Percentiles rank a stretch among this genome's conserved stretches.
Conservation (phyloP, 805 yeast genomes). For the Sugiyamaella americana region DNA sequence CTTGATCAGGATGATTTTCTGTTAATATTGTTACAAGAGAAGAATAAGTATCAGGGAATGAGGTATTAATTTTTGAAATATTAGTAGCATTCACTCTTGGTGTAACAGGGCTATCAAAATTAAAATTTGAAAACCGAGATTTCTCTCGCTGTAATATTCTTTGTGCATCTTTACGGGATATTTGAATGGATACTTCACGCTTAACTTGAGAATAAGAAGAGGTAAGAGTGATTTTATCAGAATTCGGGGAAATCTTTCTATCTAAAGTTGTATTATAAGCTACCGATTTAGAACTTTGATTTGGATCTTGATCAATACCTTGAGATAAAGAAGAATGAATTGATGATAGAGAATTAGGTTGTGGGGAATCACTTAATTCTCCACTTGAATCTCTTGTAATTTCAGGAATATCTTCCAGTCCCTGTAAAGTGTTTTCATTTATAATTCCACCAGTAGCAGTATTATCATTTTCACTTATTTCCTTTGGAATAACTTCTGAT, state of each 20-base stretch:
- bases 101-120: neutral
- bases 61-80: conserved; percentile 36
- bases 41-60: conserved; percentile 40
- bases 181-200: conserved; percentile 11
- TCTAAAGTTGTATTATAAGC: neutral
- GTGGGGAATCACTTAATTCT: neutral
- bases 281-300: neutral
- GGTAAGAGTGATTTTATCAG: conserved; percentile 6
- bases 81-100: conserved; percentile 34
- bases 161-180: conserved; percentile 6
- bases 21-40: conserved; percentile 39
- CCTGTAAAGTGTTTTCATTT: neutral
- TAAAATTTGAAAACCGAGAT: neutral
- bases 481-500: neutral
- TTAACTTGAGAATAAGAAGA: conserved; percentile 5
- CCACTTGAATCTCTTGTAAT: neutral
- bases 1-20: conserved; percentile 25
- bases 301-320: too few species aligned
- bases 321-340: neutral
- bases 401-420: neutral
- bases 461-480: too few species aligned
- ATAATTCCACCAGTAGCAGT: neutral
- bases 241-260: too few species aligned
- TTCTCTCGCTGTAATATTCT: conserved; percentile 1
- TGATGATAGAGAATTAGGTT: neutral